Evolutionary conservation across 129 eudicot species (phyloP), one percentile per base, ranked within the genome.

Genomic region (Cynara cardunculus): DNA sequence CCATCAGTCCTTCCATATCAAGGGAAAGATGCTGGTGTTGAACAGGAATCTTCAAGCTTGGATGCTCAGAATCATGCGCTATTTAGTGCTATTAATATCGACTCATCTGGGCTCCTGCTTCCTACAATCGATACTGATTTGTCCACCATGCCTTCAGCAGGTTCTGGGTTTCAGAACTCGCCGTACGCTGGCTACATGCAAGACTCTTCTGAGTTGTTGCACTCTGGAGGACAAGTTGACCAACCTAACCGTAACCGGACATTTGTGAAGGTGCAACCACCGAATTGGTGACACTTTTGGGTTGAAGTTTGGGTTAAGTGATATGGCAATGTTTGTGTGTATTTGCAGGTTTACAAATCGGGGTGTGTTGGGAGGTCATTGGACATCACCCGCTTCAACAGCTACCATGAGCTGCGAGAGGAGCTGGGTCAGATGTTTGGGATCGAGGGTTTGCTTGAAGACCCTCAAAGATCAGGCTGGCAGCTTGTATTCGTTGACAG

Each of bases 401-500:
- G 99, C 93, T 96, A 96, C 79, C 82, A 88, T 72, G 97, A 96
- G 95, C 87, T 95, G 91, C 73, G 97, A 6, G 89, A 89, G 72
- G 97, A 92, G 73, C 85, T 95, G 90, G 97, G 96, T 71, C 93
- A 84, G 85, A 92, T 95, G 99, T 95, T 92, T 73, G 97, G 93
- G 89, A 89, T 95, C 79, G 94, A 90, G 83, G 99, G 99, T 75
- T 87, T 90, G 73, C 87, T 95, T 78, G 97, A 92, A 85, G 93
- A 92, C 97, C 99, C 97, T 76, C 94, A 90, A 85, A 95, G 99
- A 95, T 95, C 99, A 95, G 99, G 99, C 99, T 95, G 99, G 99
- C 99, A 95, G 99, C 99, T 95, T 95, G 99, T 95, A 88, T 92
- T 95, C 69, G 99, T 95, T 53, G 99, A 95, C 99, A 92, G 99